These are phyloP conservation scores for Pythium brachiatum DNA, from an alignment of 352 stramenopile genomes.

Conservation along the genomic window DNA sequence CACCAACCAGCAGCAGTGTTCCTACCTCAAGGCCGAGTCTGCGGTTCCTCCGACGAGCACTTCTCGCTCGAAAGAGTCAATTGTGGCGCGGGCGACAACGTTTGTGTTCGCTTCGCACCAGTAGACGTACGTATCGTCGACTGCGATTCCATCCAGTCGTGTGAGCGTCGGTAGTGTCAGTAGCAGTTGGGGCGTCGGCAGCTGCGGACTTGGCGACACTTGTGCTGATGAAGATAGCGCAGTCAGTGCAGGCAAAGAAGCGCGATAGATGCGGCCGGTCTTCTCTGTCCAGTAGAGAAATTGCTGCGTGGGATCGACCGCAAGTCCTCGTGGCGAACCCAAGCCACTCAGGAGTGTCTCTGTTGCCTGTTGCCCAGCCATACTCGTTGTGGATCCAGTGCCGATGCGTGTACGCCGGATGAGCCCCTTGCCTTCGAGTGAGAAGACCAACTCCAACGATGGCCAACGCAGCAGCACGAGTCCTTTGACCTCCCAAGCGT, in stretches of 20 bases:
- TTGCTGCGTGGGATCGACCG: conserved; percentile 30
- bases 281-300: conserved; percentile 74
- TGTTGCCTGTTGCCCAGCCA: background rate
- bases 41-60: conserved; percentile 50
- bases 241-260: background rate
- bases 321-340: conserved; percentile 49
- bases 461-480: conserved; percentile 30
- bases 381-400: background rate
- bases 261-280: conserved; percentile 52
- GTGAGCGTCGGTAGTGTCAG: conserved; percentile 18
- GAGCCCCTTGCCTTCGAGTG: conserved; percentile 56
- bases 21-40: conserved; percentile 52
- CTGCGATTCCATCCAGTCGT: conserved; percentile 57
- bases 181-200: background rate
- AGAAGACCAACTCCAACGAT: conserved; percentile 40
- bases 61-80: conserved; percentile 42
- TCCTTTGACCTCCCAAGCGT: conserved; percentile 52
- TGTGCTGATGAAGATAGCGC: background rate
- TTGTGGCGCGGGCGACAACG: conserved; percentile 42
- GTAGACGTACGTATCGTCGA: conserved; percentile 43
- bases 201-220: background rate
- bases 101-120: conserved; percentile 75
- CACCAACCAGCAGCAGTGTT: background rate
- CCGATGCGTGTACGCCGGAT: conserved; percentile 31
- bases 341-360: conserved; percentile 36